Percentiles rank a stretch among this genome's conserved stretches.
These are phyloP conservation scores for Venustampulla echinocandica DNA, from an alignment of 495 filamentous ascomycete genomes.

Conservation along the genomic window DNA sequence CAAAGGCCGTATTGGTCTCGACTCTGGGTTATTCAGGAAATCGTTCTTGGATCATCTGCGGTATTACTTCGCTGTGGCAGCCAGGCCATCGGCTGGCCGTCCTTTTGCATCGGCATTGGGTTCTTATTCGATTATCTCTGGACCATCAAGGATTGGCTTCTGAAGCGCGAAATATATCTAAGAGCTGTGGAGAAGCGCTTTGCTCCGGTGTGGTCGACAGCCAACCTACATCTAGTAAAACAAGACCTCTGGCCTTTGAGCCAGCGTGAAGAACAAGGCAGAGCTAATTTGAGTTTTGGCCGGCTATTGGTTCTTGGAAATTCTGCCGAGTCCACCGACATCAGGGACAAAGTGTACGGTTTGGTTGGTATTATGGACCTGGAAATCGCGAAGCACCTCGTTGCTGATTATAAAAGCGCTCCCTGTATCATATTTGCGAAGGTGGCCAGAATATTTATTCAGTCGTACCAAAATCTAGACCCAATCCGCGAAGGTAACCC, in stretches of 20 bases:
- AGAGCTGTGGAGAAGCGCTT: background rate
- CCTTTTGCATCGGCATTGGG: constrained; percentile 16
- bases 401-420: constrained; percentile 8
- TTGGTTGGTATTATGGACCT: constrained; percentile 17
- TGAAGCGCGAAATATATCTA: background rate
- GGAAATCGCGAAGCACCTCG: constrained; percentile 1
- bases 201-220: constrained; percentile 4
- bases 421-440: constrained; percentile 5
- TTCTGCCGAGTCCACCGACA: constrained; percentile 9
- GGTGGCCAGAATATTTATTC: constrained; percentile 14
- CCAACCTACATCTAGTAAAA: constrained; percentile 11
- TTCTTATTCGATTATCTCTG: constrained; percentile 9
- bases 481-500: constrained; percentile 21
- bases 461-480: constrained; percentile 11
- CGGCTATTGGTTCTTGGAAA: constrained; percentile 13
- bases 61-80: constrained; percentile 12
- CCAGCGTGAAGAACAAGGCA: background rate
- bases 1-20: constrained; percentile 9
- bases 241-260: constrained; percentile 6
- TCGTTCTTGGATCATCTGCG: constrained; percentile 6
- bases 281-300: constrained; percentile 3
- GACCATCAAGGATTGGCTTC: constrained; percentile 12
- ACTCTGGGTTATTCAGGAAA: constrained; percentile 17
- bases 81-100: constrained; percentile 9
- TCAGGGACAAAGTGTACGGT: constrained; percentile 19